Conservation (phyloP, 2,329 filamentous ascomycete genomes). For the Neopestalotiopsis clavispora region DNA sequence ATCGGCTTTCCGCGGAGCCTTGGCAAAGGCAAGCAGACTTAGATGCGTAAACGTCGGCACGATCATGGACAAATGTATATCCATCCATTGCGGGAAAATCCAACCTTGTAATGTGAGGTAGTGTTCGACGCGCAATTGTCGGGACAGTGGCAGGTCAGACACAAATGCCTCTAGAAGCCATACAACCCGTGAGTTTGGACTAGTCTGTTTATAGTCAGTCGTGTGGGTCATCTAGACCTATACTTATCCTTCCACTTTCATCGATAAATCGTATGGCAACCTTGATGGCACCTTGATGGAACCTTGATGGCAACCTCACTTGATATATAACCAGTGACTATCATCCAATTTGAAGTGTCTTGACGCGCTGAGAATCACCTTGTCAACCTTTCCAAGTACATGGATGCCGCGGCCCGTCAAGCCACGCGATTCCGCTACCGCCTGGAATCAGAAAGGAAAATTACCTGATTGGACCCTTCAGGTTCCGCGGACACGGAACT, state of each 20-base stretch:
- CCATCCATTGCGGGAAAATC: background rate
- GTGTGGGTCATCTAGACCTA: background rate
- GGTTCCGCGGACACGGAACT: background rate
- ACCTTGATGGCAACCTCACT: background rate
- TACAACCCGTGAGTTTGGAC: background rate
- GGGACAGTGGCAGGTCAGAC: background rate
- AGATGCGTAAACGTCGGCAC: background rate
- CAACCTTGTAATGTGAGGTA: background rate
- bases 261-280: background rate
- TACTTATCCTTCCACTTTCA: background rate
- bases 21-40: background rate
- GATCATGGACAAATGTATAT: background rate
- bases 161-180: background rate
- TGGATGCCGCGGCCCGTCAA: background rate
- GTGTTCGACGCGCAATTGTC: background rate
- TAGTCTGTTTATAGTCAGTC: background rate
- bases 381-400: background rate
- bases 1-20: background rate
- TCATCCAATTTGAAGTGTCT: too few relatives aligned
- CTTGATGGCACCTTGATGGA: background rate
- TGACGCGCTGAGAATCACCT: too few relatives aligned
- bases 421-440: background rate
- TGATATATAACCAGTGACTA: too few relatives aligned
- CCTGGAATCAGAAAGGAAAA: background rate
- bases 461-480: background rate